These are phyloP conservation scores for Agastache rugosa DNA, from an alignment of 257 asterid genomes.

Conservation along the genomic window DNA sequence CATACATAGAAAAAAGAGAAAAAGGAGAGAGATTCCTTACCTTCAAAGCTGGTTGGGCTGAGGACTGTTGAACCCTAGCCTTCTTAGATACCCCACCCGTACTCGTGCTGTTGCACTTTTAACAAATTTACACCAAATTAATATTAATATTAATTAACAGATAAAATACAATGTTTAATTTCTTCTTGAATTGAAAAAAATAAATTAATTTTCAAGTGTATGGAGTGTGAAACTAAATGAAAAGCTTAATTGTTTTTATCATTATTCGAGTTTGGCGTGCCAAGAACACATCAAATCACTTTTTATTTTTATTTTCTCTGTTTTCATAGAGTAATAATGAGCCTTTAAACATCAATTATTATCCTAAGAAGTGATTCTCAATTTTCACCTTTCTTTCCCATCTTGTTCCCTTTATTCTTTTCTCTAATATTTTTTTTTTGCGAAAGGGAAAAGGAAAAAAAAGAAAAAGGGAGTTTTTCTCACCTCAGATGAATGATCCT, in stretches of 20 bases:
- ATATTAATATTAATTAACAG: no score
- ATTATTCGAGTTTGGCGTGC: slow-evolving; percentile 33
- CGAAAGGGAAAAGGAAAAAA: not conserved
- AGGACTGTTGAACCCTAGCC: slow-evolving; percentile 84
- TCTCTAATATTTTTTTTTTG: not conserved
- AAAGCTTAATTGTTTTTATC: not conserved
- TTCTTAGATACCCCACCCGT: slow-evolving; percentile 79
- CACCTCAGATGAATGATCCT: slow-evolving; percentile 73
- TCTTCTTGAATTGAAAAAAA: no score
- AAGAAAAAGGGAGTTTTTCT: not conserved
- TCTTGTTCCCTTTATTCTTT: slow-evolving; percentile 4
- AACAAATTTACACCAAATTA: slow-evolving; percentile 13
- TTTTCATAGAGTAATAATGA: slow-evolving; percentile 36
- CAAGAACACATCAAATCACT: slow-evolving; percentile 35
- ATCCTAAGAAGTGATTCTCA: slow-evolving; percentile 36
- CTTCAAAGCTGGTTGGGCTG: slow-evolving; percentile 88
- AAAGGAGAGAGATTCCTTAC: slow-evolving; percentile 44
- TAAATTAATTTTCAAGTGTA: no score
- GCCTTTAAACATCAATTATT: slow-evolving; percentile 41
- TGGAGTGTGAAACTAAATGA: not conserved
- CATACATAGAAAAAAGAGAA: not conserved
- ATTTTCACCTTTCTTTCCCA: slow-evolving; percentile 8
- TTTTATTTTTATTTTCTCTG: not conserved
- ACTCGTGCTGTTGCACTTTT: slow-evolving; percentile 71
- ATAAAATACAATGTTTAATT: no score